These are phyloP conservation scores for Tolypocladium cylindrosporum DNA, from an alignment of 2,329 filamentous ascomycete genomes.

Conservation along the genomic window DNA sequence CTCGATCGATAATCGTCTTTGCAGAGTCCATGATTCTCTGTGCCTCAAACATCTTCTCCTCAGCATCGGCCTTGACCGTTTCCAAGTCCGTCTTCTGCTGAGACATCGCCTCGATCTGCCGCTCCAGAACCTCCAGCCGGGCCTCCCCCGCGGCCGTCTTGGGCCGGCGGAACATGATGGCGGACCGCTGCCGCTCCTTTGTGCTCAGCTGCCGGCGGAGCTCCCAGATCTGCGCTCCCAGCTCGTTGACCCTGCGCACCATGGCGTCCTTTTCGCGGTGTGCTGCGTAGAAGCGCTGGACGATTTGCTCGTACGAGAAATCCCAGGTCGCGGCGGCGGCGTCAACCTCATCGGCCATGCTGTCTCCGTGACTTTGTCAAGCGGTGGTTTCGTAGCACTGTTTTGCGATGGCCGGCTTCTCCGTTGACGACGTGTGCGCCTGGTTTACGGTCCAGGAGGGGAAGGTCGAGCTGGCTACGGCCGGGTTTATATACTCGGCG, in stretches of 20 bases:
- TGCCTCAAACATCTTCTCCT: not conserved
- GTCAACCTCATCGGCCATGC: not conserved
- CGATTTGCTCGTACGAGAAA: not conserved
- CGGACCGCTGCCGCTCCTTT: not conserved
- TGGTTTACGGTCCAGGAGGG: not conserved
- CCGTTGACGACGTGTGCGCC: not conserved
- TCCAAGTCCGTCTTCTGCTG: not conserved
- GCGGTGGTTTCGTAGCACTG: not conserved
- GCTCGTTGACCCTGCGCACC: conserved; percentile 3
- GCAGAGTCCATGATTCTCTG: not conserved
- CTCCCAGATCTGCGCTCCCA: not conserved
- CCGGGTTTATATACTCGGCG: not conserved
- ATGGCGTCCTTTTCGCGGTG: not conserved
- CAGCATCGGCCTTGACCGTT: not conserved
- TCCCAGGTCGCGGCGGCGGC: not conserved
- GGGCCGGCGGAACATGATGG: not conserved
- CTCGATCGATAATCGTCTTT: not conserved
- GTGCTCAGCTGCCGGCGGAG: not conserved
- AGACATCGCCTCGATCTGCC: not conserved
- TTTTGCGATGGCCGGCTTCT: not conserved
- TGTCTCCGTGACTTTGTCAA: not conserved
- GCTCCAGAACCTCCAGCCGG: not conserved
- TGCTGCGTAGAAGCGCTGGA: not conserved
- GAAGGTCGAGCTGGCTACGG: not conserved
- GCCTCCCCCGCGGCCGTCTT: not conserved